These are phyloP conservation scores for Parathielavia appendiculata DNA, from an alignment of 495 filamentous ascomycete genomes.

Conservation along the genomic window DNA sequence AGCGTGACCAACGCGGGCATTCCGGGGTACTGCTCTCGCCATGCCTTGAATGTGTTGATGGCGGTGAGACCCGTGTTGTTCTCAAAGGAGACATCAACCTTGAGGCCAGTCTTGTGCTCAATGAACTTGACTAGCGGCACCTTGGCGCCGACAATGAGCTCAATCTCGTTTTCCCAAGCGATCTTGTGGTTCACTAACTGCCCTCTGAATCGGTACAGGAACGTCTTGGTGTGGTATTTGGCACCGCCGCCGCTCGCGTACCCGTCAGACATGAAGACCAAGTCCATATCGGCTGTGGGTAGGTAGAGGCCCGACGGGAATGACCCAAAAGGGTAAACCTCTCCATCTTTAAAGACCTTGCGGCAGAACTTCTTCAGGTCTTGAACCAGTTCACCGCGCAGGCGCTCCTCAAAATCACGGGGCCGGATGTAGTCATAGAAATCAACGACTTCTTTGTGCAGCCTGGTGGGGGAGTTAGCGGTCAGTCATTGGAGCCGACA, in stretches of 20 bases:
- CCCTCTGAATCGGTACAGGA: constrained; percentile 43
- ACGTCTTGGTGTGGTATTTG: constrained; percentile 34
- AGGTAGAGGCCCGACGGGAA: constrained; percentile 87
- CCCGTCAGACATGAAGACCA: constrained; percentile 71
- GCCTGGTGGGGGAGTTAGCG: constrained; percentile 37
- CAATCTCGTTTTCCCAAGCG: constrained; percentile 47
- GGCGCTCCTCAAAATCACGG: constrained; percentile 63
- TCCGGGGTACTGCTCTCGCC: constrained; percentile 71
- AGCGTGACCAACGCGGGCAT: constrained; percentile 80
- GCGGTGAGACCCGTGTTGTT: constrained; percentile 75
- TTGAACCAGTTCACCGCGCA: constrained; percentile 65
- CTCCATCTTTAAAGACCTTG: constrained; percentile 47
- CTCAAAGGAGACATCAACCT: constrained; percentile 90
- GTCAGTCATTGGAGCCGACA: background rate
- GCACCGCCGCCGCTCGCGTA: constrained; percentile 42
- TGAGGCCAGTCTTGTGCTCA: constrained; percentile 65
- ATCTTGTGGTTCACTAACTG: constrained; percentile 48
- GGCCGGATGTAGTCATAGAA: constrained; percentile 82
- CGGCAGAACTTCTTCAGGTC: constrained; percentile 52
- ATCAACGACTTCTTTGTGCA: constrained; percentile 84
- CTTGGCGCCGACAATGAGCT: constrained; percentile 66
- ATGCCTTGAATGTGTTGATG: constrained; percentile 68
- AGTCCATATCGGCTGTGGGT: constrained; percentile 87
- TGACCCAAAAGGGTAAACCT: constrained; percentile 76
- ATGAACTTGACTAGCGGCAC: constrained; percentile 92